Evolutionary conservation across 2,329 filamentous ascomycete genomes (phyloP), one percentile per base, ranked within the genome.

Genomic region (Trichoderma sp.): DNA sequence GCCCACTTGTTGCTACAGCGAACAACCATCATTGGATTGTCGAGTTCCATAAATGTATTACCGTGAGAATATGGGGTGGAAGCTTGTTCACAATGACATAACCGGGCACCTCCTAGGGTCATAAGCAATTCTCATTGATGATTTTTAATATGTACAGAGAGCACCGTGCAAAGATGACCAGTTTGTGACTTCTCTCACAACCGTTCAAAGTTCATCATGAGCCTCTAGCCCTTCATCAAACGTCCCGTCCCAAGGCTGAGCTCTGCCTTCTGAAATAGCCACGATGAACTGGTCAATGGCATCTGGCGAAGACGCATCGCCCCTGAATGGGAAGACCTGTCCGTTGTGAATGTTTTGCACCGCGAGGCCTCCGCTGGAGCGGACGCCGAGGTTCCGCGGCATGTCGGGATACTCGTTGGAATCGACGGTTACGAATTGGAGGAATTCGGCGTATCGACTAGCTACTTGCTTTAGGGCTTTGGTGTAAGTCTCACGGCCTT

Each of bases 371-470:
- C 66, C 65, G 5, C 79, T 80, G 6, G 53, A 59, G 24, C 38
- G 50, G 12, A 79, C 77, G 2, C 87, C 88, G 67, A 89, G 79
- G 50, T 82, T 81, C 8, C 78, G 75, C 1, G 83, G 79, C 79
- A 88, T 85, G 29, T 88, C 85, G 4, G 82, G 83, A 77, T 89
- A 89, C 76, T 88, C 86, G 35, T 78, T 75, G 0, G 82, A 81
- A 75, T 89, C 86, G 2, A 88, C 85, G 1, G 86, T 88, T 4
- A 87, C 85, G 76, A 89, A 89, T 73, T 80, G 81, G 14, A 89
- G 82, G 74, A 87, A 88, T 14, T 88, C 86, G 72, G 81, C 77
- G 79, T 87, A 88, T 77, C 84, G 84, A 75, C 84, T 85, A 1
- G 88, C 87, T 2, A 88, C 78, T 4, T 84, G 82, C 18, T 81